Evolutionary conservation across 2,329 filamentous ascomycete genomes (phyloP).

Genomic region (Ceratocystis ficicola): DNA sequence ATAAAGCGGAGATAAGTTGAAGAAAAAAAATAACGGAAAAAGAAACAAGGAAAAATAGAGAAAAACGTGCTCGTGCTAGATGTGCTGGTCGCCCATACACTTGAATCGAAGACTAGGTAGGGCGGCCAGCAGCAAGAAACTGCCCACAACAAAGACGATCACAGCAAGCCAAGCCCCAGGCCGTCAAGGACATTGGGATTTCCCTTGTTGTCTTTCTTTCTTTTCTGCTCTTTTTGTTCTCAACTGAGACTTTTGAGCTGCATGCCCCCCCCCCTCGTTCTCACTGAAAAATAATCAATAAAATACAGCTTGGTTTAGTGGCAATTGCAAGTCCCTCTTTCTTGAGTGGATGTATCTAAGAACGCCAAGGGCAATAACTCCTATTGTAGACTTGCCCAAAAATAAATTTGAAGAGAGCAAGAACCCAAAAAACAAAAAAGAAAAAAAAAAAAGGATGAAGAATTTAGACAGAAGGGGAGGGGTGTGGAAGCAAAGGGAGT

Average conservation of each 20-base stretch:
- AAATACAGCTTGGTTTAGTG: not conserved
- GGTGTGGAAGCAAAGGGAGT: not conserved
- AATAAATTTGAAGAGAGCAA: not conserved
- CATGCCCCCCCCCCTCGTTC: too few relatives aligned
- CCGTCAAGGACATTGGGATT: too few relatives aligned
- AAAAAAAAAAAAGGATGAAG: not conserved
- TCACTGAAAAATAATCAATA: not conserved
- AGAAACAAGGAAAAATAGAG: not conserved
- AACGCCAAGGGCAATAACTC: not conserved
- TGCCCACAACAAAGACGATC: not conserved
- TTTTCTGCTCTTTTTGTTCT: not conserved
- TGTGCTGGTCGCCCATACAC: not conserved
- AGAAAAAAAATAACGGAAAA: slow-evolving; percentile 6
- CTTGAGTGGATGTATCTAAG: not conserved
- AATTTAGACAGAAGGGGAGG: not conserved
- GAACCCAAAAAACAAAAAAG: not conserved
- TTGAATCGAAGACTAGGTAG: not conserved
- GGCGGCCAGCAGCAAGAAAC: not conserved
- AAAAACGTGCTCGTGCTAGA: not conserved
- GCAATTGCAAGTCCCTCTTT: not conserved
- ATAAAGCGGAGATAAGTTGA: not conserved
- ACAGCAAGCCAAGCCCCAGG: not conserved
- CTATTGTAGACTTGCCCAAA: not conserved
- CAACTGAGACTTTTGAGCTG: not conserved
- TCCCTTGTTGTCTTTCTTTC: too few relatives aligned